Evolutionary conservation across 2,329 filamentous ascomycete species (phyloP).

Genomic region (Curvularia spicifera): DNA sequence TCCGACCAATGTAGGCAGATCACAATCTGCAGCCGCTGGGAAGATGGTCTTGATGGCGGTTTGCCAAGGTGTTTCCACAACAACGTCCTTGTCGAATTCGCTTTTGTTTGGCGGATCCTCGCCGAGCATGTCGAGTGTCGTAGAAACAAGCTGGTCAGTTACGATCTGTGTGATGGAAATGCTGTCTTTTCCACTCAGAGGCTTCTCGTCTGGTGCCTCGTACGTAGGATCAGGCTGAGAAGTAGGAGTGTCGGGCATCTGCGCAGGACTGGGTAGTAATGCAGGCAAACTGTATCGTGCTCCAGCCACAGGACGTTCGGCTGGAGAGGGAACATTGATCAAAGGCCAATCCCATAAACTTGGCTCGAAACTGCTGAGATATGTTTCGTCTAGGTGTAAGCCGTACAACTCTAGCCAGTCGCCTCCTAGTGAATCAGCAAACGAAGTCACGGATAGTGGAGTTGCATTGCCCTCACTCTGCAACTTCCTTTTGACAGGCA

Average conservation of each 20-base stretch:
- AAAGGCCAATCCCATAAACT: constrained; percentile 49
- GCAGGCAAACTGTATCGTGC: constrained; percentile 39
- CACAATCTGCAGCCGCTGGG: constrained; percentile 43
- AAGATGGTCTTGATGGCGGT: constrained; percentile 38
- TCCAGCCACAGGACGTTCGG: constrained; percentile 24
- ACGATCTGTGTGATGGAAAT: constrained; percentile 73
- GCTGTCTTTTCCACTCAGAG: constrained; percentile 62
- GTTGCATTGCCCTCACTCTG: constrained; percentile 47
- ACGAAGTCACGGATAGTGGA: constrained; percentile 45
- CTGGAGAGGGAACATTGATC: constrained; percentile 36
- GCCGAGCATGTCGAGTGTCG: constrained; percentile 49
- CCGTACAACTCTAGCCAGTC: constrained; percentile 36
- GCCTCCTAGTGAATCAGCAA: constrained; percentile 42
- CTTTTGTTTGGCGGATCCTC: constrained; percentile 18
- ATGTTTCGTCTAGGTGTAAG: constrained; percentile 40
- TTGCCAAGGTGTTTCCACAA: constrained; percentile 37
- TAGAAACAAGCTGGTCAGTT: constrained; percentile 71
- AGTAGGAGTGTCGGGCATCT: constrained; percentile 44
- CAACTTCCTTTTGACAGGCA: constrained; percentile 43
- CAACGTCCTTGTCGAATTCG: background rate
- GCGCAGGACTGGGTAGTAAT: constrained; percentile 32
- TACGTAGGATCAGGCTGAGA: constrained; percentile 40
- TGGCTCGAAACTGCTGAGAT: constrained; percentile 40
- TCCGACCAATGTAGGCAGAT: constrained; percentile 35
- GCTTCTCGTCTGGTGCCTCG: constrained; percentile 39